These are phyloP conservation scores for Lenwebbia sp. DNA, from an alignment of 345 rosid genomes.

Conservation along the genomic window DNA sequence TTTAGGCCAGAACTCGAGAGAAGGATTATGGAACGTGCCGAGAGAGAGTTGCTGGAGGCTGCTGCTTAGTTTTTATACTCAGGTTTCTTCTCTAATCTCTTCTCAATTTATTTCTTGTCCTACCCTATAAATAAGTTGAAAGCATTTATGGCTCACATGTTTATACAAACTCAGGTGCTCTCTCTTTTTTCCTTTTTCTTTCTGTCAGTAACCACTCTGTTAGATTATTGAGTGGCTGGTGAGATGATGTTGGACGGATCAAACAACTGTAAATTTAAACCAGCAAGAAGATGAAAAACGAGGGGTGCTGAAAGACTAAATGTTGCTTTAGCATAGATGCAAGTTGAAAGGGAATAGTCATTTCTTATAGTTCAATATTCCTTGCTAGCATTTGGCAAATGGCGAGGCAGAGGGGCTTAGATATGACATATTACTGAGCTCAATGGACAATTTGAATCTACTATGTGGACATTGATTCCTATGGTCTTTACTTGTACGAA, in stretches of 20 bases:
- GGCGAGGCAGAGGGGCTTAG: background rate
- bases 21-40: slow-evolving; percentile 80
- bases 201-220: background rate
- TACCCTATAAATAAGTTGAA: background rate
- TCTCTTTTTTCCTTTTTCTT: background rate
- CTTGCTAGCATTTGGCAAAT: background rate
- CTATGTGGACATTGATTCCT: background rate
- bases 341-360: background rate
- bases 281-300: background rate
- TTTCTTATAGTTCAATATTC: background rate
- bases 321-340: background rate
- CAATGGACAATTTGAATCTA: background rate
- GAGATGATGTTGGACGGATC: background rate
- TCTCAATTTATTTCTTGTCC: background rate
- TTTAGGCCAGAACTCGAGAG: slow-evolving; percentile 99
- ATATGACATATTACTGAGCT: background rate
- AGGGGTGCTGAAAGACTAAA: background rate
- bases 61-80: slow-evolving; percentile 44
- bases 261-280: background rate
- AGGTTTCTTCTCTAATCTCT: slow-evolving; percentile 13
- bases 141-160: background rate
- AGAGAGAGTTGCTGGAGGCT: slow-evolving; percentile 84
- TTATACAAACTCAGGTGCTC: background rate
- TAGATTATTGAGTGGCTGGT: background rate
- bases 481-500: background rate